phyloP scores from a whole-genome alignment of 257 asterid species.

The Thymus mandschuricus region DNA sequence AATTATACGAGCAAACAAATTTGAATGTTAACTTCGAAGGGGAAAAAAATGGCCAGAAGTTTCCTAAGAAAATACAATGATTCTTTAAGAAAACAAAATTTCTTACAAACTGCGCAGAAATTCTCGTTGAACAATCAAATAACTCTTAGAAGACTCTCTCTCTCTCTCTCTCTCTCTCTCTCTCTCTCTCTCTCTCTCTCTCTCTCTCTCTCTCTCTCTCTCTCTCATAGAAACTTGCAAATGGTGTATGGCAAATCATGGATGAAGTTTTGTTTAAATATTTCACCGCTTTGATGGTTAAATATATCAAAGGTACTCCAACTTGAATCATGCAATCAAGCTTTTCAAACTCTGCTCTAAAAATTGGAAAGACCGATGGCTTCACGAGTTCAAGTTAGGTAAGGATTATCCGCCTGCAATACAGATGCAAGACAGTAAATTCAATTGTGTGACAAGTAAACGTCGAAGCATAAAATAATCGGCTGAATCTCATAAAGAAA shows the following conservation, averaged over 20 bases:
- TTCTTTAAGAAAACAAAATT: slow-evolving; percentile 3
- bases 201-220: background rate
- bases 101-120: background rate
- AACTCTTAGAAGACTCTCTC: background rate
- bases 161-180: too few species aligned
- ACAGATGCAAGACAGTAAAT: background rate
- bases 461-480: background rate
- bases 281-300: too few species aligned
- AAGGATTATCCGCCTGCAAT: slow-evolving; percentile 20
- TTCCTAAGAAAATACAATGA: background rate
- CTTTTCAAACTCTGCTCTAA: slow-evolving; percentile 2
- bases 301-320: too few species aligned
- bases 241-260: slow-evolving; percentile 1
- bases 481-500: background rate
- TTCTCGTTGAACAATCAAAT: background rate
- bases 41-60: background rate
- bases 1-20: background rate
- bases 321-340: background rate
- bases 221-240: background rate
- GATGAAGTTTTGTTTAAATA: background rate
- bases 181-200: background rate
- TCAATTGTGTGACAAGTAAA: background rate
- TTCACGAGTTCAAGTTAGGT: background rate
- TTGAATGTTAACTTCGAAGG: background rate
- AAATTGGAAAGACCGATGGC: background rate